Conservation (phyloP, 2,329 filamentous ascomycete species). For the Daldinia sp. region DNA sequence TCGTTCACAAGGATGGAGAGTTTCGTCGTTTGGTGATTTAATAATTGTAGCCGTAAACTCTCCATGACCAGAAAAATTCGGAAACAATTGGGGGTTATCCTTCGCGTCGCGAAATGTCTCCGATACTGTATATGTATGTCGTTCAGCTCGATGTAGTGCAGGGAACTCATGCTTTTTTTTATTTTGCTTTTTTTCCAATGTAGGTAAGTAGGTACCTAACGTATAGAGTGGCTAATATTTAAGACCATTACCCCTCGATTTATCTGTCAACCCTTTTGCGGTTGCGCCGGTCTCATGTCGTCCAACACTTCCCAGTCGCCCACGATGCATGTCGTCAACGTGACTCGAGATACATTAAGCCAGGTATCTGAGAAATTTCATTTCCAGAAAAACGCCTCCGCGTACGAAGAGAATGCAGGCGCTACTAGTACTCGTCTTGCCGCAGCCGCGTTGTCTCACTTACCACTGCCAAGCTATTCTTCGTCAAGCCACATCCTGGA, state of each 20-base stretch:
- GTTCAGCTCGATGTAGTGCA: background rate
- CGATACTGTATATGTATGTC: background rate
- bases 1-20: background rate
- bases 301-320: background rate
- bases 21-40: background rate
- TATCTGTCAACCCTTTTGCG: background rate
- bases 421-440: constrained; percentile 41
- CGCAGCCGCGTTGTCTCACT: constrained; percentile 39
- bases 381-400: constrained; percentile 30
- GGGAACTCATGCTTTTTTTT: no score
- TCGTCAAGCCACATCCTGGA: constrained; percentile 45
- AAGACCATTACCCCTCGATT: background rate
- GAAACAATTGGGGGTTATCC: constrained; percentile 27
- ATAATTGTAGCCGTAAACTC: background rate
- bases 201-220: no score
- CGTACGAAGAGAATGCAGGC: constrained; percentile 42
- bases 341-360: background rate
- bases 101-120: constrained; percentile 2
- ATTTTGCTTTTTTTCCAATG: no score
- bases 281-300: background rate
- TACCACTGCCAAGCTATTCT: constrained; percentile 43
- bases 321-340: constrained; percentile 10
- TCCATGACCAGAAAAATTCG: background rate
- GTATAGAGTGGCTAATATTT: no score
- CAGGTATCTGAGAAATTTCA: constrained; percentile 1